Evolutionary conservation across 257 asterid genomes (phyloP).

Genomic region (Galeopsis tetrahit): DNA sequence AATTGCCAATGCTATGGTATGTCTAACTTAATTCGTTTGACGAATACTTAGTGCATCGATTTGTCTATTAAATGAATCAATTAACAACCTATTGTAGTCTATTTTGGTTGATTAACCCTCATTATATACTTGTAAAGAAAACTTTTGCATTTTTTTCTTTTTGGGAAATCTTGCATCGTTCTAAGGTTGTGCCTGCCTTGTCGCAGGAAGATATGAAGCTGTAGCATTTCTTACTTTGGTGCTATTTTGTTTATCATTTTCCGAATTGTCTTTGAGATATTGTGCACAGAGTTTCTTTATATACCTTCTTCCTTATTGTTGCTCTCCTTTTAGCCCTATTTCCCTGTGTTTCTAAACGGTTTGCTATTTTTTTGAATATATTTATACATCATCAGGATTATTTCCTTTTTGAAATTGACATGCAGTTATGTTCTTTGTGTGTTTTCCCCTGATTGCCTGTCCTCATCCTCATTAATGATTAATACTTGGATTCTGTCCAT

Average conservation of each 20-base stretch:
- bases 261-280: background rate
- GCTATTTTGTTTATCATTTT: background rate
- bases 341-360: background rate
- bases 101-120: background rate
- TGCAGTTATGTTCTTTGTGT: background rate
- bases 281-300: background rate
- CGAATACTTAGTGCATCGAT: slow-evolving; percentile 2
- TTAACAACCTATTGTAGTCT: background rate
- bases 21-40: background rate
- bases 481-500: background rate
- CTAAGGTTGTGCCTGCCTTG: background rate
- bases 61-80: background rate
- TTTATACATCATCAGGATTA: background rate
- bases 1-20: background rate
- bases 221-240: background rate
- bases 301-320: background rate
- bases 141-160: background rate
- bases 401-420: background rate
- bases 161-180: background rate
- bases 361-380: background rate
- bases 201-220: background rate
- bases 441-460: background rate
- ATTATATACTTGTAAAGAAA: background rate
- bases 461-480: slow-evolving; percentile 1
- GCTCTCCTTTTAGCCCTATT: slow-evolving; percentile 1